A percentile compares a stretch with the other conserved stretches of the same genome.
These are phyloP conservation scores for Ophiostoma triangulosporum DNA, from an alignment of 2,329 filamentous ascomycete genomes.

Conservation along the genomic window DNA sequence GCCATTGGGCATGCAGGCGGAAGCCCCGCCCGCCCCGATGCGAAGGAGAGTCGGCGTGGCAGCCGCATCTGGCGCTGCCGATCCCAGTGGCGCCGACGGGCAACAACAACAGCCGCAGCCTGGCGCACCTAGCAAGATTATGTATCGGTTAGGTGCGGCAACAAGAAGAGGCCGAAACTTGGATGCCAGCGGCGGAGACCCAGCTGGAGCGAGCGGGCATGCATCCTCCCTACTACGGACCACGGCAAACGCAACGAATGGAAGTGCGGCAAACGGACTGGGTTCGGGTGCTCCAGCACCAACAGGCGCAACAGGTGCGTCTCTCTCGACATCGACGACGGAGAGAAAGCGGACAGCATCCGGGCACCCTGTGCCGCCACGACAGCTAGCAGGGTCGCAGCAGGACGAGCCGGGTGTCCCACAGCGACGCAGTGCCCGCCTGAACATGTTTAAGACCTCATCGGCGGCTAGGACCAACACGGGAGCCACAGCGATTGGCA, in stretches of 20 bases:
- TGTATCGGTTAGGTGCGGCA: slow-evolving; percentile 38
- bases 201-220: slow-evolving; percentile 24
- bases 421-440: slow-evolving; percentile 57
- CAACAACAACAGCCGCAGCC: slow-evolving; percentile 7
- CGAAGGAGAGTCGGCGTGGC: slow-evolving; percentile 43
- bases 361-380: slow-evolving; percentile 52
- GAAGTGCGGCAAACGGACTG: not conserved
- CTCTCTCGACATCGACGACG: slow-evolving; percentile 27
- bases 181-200: slow-evolving; percentile 20
- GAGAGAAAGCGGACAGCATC: slow-evolving; percentile 89
- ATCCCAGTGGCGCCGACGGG: slow-evolving; percentile 23
- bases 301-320: slow-evolving; percentile 17
- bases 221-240: slow-evolving; percentile 24
- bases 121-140: slow-evolving; percentile 45
- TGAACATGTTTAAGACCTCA: slow-evolving; percentile 56
- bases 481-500: slow-evolving; percentile 38
- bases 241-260: slow-evolving; percentile 8
- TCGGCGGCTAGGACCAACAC: slow-evolving; percentile 50
- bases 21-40: slow-evolving; percentile 38
- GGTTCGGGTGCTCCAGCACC: not conserved
- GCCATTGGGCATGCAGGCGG: slow-evolving; percentile 33
- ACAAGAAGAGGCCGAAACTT: slow-evolving; percentile 23
- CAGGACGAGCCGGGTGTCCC: slow-evolving; percentile 47
- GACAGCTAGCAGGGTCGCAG: slow-evolving; percentile 32
- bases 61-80: slow-evolving; percentile 27